phyloP scores from a whole-genome alignment of 257 asterid species.

The Leonotis leonurus region DNA sequence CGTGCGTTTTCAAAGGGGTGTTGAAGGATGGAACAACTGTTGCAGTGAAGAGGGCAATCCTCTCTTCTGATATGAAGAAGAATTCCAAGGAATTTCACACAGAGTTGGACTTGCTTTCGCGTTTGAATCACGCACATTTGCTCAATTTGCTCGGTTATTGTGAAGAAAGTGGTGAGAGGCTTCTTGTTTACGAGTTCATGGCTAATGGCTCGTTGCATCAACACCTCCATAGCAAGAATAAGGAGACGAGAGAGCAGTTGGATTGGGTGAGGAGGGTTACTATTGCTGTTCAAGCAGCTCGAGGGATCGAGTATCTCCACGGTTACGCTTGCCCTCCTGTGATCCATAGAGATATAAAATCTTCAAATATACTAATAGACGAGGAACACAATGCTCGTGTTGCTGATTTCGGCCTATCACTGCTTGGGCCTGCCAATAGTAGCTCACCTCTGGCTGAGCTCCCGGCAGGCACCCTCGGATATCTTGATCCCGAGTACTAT shows the following conservation, averaged over 20 bases:
- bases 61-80: constrained; percentile 70
- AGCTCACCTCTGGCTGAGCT: constrained; percentile 86
- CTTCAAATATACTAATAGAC: constrained; percentile 82
- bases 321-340: constrained; percentile 98
- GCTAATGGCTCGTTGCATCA: constrained; percentile 86
- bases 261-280: constrained; percentile 89
- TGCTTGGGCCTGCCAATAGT: constrained; percentile 79
- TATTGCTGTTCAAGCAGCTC: constrained; percentile 86
- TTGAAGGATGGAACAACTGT: constrained; percentile 68
- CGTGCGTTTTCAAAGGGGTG: constrained; percentile 79
- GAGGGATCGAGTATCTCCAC: constrained; percentile 83
- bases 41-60: constrained; percentile 75
- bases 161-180: constrained; percentile 80
- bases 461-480: constrained; percentile 88
- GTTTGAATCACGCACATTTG: constrained; percentile 81
- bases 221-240: constrained; percentile 58
- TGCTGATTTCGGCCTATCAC: constrained; percentile 80
- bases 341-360: constrained; percentile 84
- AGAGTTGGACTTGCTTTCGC: constrained; percentile 76
- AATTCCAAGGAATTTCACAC: constrained; percentile 77
- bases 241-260: constrained; percentile 40
- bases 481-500: constrained; percentile 89
- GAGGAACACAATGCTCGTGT: constrained; percentile 95
- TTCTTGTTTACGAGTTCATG: constrained; percentile 88
- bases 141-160: constrained; percentile 82